Evolutionary conservation across 163 green algal species (phyloP).

Genomic region (Chloromonas sp.): DNA sequence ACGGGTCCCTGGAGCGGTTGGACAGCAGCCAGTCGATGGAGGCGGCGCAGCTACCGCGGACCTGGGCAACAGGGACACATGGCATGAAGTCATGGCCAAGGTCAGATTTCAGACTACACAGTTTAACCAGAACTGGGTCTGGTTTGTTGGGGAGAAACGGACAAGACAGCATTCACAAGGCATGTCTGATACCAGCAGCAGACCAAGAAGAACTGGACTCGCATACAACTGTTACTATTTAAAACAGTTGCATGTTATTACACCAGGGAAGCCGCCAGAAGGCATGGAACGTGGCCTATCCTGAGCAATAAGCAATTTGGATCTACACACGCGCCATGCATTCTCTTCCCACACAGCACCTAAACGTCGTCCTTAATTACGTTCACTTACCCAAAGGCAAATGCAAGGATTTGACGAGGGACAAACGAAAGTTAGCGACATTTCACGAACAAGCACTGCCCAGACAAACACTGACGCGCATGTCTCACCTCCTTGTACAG

Average conservation of each 20-base stretch:
- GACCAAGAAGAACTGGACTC: not conserved
- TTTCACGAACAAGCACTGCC: not conserved
- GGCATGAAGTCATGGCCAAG: not conserved
- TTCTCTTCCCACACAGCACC: not conserved
- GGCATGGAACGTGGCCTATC: too few species aligned
- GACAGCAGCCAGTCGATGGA: conserved; percentile 72
- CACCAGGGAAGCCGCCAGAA: too few species aligned
- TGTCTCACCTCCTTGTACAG: conserved; percentile 39
- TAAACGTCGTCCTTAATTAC: not conserved
- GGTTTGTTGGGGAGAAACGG: not conserved
- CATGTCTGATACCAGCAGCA: not conserved
- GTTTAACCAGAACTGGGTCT: not conserved
- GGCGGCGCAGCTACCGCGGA: conserved; percentile 61
- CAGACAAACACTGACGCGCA: not conserved
- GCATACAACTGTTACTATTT: not conserved
- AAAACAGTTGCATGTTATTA: too few species aligned
- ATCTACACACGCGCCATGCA: not conserved
- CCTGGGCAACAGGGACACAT: conserved; percentile 7
- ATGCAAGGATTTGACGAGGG: too few species aligned
- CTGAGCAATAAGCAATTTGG: too few species aligned
- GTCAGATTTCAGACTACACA: not conserved
- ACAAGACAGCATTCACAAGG: not conserved
- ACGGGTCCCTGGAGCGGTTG: conserved; percentile 73
- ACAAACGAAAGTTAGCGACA: not conserved
- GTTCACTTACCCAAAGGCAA: too few species aligned